phyloP scores from a whole-genome alignment of 2,329 filamentous ascomycete genomes.

The Aureobasidium sp. region DNA sequence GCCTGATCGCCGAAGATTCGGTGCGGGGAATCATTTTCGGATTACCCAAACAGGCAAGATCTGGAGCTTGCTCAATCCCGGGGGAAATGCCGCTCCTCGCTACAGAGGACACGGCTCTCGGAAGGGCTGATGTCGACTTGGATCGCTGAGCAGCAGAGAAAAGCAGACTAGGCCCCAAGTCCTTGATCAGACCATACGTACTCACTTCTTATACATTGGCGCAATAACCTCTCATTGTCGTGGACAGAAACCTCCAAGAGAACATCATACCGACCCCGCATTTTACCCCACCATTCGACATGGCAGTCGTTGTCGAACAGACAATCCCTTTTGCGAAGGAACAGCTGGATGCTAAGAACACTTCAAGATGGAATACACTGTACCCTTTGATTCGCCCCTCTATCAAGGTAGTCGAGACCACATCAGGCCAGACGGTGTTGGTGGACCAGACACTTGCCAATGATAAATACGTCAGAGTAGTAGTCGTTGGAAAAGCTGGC shows the following conservation, averaged over 20 bases:
- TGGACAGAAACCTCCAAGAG: neutral
- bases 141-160: neutral
- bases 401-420: conserved; percentile 30
- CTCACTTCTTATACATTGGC: too few relatives aligned
- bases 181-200: neutral
- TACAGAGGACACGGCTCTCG: neutral
- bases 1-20: neutral
- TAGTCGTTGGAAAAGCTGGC: conserved; percentile 32
- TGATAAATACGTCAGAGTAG: conserved; percentile 32
- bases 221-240: neutral
- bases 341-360: conserved; percentile 33
- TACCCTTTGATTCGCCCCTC: conserved; percentile 38
- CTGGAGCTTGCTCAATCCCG: neutral
- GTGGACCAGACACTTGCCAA: conserved; percentile 33
- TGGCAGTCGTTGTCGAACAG: conserved; percentile 41
- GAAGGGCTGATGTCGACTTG: neutral
- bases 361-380: conserved; percentile 36
- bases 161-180: neutral
- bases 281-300: conserved; percentile 22
- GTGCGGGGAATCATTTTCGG: conserved; percentile 2
- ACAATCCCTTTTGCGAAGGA: conserved; percentile 36
- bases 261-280: neutral
- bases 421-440: conserved; percentile 34
- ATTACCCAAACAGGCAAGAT: neutral
- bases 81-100: neutral